These are phyloP conservation scores for Ophiocordyceps camponoti-saundersi DNA, from an alignment of 2,329 filamentous ascomycete genomes.

Conservation along the genomic window DNA sequence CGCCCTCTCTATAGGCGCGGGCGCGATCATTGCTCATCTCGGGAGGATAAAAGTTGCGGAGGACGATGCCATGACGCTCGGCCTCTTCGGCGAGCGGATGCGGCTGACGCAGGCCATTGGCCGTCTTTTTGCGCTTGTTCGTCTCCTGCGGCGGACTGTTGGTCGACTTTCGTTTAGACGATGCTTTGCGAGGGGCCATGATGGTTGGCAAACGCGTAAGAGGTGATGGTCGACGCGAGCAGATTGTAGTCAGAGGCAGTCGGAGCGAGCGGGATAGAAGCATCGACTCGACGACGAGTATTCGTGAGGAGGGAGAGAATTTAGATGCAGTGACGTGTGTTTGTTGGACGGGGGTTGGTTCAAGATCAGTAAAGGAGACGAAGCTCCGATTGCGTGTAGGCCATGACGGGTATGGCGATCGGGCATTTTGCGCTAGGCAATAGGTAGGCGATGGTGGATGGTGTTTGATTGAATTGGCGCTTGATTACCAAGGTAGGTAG, in stretches of 20 bases:
- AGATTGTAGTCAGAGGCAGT: neutral
- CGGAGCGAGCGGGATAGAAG: neutral
- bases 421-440: neutral
- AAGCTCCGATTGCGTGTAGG: conserved; percentile 13
- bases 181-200: conserved; percentile 11
- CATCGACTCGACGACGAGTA: neutral
- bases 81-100: conserved; percentile 28
- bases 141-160: conserved; percentile 5
- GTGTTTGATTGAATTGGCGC: too few relatives aligned
- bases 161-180: conserved; percentile 12
- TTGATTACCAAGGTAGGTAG: too few relatives aligned
- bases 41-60: conserved; percentile 63
- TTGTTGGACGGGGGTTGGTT: conserved; percentile 3
- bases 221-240: neutral
- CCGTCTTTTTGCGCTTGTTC: conserved; percentile 14
- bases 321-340: neutral
- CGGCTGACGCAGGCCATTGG: conserved; percentile 22
- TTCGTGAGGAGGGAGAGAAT: neutral
- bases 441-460: neutral
- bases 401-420: conserved; percentile 8
- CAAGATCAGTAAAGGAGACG: neutral
- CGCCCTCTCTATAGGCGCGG: conserved; percentile 52
- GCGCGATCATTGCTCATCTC: conserved; percentile 76
- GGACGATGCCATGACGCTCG: conserved; percentile 43
- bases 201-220: neutral